phyloP scores from a whole-genome alignment of 2,329 filamentous ascomycete species.

The Monilinia fructicola region DNA sequence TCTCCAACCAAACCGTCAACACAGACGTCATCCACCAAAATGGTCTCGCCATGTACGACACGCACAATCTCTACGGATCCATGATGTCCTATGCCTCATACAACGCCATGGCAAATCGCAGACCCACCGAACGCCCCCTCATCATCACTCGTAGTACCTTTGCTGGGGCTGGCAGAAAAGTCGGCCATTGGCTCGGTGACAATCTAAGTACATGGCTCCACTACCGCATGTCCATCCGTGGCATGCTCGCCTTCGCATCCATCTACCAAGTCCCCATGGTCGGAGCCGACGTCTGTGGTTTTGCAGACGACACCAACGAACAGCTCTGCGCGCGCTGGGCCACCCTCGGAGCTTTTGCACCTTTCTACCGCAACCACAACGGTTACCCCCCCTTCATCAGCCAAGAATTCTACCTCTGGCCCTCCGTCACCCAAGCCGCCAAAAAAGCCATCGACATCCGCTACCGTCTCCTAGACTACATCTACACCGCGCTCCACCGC shows the following conservation, averaged over 20 bases:
- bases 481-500: constrained; percentile 68
- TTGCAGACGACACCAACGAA: constrained; percentile 64
- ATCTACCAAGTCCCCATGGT: constrained; percentile 70
- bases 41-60: constrained; percentile 69
- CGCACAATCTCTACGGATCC: constrained; percentile 73
- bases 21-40: constrained; percentile 68
- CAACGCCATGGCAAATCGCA: constrained; percentile 63
- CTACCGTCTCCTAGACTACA: constrained; percentile 77
- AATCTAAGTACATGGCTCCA: constrained; percentile 59
- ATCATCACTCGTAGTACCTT: constrained; percentile 77
- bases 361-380: constrained; percentile 77
- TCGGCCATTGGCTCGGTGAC: constrained; percentile 62
- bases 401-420: constrained; percentile 75
- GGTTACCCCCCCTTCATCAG: constrained; percentile 47
- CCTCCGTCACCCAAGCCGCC: constrained; percentile 60
- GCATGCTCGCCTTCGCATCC: constrained; percentile 60
- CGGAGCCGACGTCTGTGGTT: constrained; percentile 76
- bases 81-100: constrained; percentile 71
- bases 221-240: constrained; percentile 58
- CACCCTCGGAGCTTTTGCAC: constrained; percentile 68
- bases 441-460: constrained; percentile 67
- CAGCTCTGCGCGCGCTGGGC: constrained; percentile 75
- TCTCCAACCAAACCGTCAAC: constrained; percentile 60
- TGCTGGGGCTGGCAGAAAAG: constrained; percentile 65
- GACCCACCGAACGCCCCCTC: constrained; percentile 63